phyloP scores from a whole-genome alignment of 78 protist species.

The Bodo saltans region DNA sequence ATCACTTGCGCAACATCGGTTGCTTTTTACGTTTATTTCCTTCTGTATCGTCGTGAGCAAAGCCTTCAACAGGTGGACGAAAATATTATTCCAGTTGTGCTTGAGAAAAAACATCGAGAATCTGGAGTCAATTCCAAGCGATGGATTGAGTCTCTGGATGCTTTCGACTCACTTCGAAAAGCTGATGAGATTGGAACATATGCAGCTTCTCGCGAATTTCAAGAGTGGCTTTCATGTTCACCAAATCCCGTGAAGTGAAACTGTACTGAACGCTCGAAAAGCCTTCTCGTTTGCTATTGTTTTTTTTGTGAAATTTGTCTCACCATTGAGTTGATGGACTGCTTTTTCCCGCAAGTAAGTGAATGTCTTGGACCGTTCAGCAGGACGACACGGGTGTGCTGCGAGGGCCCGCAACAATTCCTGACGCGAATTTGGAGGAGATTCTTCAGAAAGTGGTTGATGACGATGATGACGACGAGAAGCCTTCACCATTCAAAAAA shows the following conservation, averaged over 20 bases:
- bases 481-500: neutral
- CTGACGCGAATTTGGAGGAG: neutral
- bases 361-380: neutral
- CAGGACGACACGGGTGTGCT: neutral
- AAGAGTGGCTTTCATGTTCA: no score
- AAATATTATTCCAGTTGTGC: neutral
- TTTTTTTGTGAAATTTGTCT: no score
- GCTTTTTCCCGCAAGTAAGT: no score
- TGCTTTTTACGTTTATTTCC: neutral
- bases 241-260: neutral
- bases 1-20: neutral
- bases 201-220: no score
- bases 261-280: neutral
- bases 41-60: neutral
- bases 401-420: neutral
- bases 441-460: neutral
- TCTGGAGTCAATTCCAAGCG: no score
- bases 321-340: no score
- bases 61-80: neutral
- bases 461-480: neutral
- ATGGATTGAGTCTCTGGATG: no score
- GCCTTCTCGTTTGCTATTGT: no score
- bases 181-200: no score
- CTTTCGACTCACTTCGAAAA: no score
- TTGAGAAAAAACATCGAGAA: neutral